Evolutionary conservation across 768 basidiomycete species (phyloP), one percentile per base, ranked within the genome.

Genomic region (Infundibulicybe gibba): DNA sequence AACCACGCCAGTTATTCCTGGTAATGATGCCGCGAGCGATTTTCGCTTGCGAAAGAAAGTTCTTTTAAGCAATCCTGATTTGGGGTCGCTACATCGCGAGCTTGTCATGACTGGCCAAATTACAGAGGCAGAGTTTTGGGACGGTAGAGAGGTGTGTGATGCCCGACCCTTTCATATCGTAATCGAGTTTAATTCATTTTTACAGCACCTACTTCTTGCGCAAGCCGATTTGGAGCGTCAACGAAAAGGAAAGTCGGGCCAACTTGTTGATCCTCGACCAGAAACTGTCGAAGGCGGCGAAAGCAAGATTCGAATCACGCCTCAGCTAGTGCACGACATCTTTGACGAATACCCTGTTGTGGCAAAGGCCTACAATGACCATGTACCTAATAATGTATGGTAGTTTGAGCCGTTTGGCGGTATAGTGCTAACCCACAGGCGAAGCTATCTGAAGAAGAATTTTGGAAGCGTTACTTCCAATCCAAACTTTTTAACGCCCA

Each of bases 301-400:
- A 65, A 79, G 88, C 60, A 94, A 90, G 64, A 90, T 94, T 52
- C 80, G 86, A 52, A 86, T 95, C 41, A 94, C 93, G 2, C 89
- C 89, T 13, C 90, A 94, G 64, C 76, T 97, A 39, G 88, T 95
- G 31, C 84, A 90, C 56, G 95, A 98, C 58, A 93, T 98, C 41
- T 99, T 99, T 57, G 94, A 98, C 53, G 94, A 97, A 68, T 98
- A 94, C 61, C 94, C 97, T 2, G 87, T 97, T 30, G 92, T 98
- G 11, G 85, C 87, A 34, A 88, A 82, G 63, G 95, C 94, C 0
- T 95, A 97, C 58, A 85, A 71, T 49, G 94, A 95, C 59, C 94
- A 94, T 54, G 94, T 98, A 1, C 94, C 95, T 2, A 78, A 67
- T 53, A 87, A 89, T 75, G 94, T 87, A 70, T 47, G 67, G 46